Evolutionary conservation across 257 asterid genomes (phyloP).

Genomic region (Nicotiana sylvestris): DNA sequence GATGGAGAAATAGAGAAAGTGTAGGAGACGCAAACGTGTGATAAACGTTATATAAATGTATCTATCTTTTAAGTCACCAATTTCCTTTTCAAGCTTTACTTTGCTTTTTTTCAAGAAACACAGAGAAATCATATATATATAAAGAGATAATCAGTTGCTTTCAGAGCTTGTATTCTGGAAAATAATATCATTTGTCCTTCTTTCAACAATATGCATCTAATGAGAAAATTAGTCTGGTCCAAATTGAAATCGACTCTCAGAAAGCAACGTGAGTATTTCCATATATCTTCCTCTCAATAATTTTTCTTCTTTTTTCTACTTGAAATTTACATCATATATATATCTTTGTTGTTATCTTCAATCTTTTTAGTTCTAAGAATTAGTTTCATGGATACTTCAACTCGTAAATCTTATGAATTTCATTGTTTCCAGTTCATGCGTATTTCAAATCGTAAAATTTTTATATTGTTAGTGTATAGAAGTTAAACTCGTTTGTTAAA

Average conservation of each 20-base stretch:
- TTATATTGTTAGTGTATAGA: no score
- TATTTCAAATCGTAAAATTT: no score
- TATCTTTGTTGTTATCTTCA: neutral
- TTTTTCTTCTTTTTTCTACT: neutral
- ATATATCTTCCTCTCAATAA: neutral
- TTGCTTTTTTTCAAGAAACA: neutral
- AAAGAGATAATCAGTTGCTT: neutral
- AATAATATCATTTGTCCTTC: neutral
- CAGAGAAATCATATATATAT: constrained; percentile 8
- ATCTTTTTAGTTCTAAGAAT: neutral
- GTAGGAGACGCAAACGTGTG: constrained; percentile 28
- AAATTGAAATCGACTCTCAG: constrained; percentile 20
- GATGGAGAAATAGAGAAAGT: constrained; percentile 23
- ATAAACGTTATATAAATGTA: constrained; percentile 1
- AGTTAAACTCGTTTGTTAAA: no score
- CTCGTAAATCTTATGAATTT: neutral
- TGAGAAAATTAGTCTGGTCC: constrained; percentile 21
- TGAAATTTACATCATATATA: neutral
- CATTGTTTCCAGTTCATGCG: neutral
- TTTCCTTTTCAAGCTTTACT: neutral
- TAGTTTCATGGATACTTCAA: neutral
- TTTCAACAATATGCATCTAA: constrained; percentile 13
- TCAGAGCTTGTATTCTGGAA: neutral
- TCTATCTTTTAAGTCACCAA: neutral
- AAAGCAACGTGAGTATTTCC: constrained; percentile 35